Evolutionary conservation across 257 asterid genomes (phyloP), one percentile per base, ranked within the genome.

Genomic region (Solanum clarkiae): DNA sequence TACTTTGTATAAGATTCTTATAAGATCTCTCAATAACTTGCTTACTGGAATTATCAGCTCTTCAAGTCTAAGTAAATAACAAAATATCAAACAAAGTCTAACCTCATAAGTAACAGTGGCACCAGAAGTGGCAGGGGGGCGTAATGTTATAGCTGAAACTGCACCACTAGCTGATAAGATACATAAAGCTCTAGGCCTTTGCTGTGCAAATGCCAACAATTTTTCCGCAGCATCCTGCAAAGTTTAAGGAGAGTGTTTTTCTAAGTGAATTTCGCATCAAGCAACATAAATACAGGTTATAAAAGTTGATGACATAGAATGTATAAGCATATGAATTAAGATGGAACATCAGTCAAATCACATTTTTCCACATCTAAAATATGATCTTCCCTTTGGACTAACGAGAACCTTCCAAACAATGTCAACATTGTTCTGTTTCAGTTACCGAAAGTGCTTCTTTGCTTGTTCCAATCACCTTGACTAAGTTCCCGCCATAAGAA

Each of bases 151-250:
- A 8, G 92, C 90, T 80, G 98, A 95, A 86, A 96, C 97, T 16
- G 97, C 85, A 22, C 98, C 99, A 84, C 85, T 93, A 63, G 94
- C 99, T 49, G 99, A 94, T 89, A 97, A 86, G 77, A 97, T 86
- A 90, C 99, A 97, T 85, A 97, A 88, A 82, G 98, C 99, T 89
- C 99, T 93, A 10, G 94, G 94, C 90, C 97, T 94, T 90, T 93
- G 98, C 85, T 97, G 97, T 4, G 99, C 98, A 89, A 97, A 97
- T 80, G 98, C 91, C 88, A 95, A 86, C 89, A 97, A 87, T 88
- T 93, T 97, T 55, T 91, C 95, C 6, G 99, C 98, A 86, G 95
- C 87, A 75, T 97, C 99, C 99, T 96, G 94, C 84, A 70, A 83
- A 82, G 59, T 53, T 49, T 16, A 16, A 10, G 44, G 63, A 49